phyloP scores from a whole-genome alignment of 2,329 filamentous ascomycete species.

The Pseudogymnoascus sp. region DNA sequence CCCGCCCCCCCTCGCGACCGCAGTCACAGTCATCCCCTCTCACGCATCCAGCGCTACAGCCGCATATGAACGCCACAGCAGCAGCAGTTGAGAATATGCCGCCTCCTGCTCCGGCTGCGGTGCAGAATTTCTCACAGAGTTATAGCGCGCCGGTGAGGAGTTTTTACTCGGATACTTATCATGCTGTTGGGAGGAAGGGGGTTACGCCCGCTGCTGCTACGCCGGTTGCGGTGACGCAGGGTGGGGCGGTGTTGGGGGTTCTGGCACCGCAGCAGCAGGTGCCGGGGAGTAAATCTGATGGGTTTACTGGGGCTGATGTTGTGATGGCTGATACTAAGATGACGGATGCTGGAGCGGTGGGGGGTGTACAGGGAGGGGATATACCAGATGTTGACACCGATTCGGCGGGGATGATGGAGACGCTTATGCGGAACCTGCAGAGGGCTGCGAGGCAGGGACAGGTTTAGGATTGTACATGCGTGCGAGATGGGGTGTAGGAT shows the following conservation, averaged over 20 bases:
- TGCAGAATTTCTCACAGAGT: background rate
- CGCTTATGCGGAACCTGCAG: conserved; percentile 4
- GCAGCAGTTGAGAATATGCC: background rate
- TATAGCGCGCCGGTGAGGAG: background rate
- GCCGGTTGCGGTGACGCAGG: background rate
- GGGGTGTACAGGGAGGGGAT: background rate
- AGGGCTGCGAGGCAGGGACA: background rate
- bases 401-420: conserved; percentile 1
- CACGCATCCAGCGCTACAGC: too few relatives aligned
- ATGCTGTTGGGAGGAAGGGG: background rate
- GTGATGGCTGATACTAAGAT: background rate
- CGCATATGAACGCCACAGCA: background rate
- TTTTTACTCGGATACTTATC: background rate
- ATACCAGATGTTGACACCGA: background rate
- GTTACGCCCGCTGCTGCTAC: background rate
- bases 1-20: background rate
- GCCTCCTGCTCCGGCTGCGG: too few relatives aligned
- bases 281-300: background rate
- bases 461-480: background rate
- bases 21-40: background rate
- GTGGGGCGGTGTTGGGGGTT: background rate
- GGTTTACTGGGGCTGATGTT: background rate
- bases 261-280: background rate
- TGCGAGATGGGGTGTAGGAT: background rate
- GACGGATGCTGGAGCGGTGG: background rate